Base-by-base conservation (phyloP, 495 filamentous ascomycete species). In the Daldinia grandis region DNA sequence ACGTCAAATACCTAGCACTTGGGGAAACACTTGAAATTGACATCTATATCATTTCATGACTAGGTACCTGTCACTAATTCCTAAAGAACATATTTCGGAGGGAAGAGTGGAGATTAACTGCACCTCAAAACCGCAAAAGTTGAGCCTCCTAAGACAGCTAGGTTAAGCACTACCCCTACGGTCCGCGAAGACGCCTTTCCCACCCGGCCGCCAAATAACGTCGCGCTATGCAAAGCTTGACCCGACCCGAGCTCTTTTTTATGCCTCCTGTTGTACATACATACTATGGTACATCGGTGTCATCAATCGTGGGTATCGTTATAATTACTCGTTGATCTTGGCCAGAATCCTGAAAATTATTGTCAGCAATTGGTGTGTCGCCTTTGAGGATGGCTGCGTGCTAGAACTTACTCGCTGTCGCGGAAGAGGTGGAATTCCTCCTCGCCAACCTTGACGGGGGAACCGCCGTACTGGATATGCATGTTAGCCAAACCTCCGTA, bases 361-460 rank as follows among this genome's bases (percentile, higher is more conserved):
- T 54, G 58, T 72, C 1, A 68, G 64, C 12, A 62, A 62, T 40
- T 15, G 10, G 17, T 4, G 15, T 7, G 25, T 28, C 28, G 28
- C 30, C 28, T 19, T 35, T 25, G 27, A 19, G 8, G 7, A 15
- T 58, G 24, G 0, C 0, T 25, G 3, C 19, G 19, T 19, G 27
- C 5, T 37, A 5, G 19, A 58, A 88, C 92, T 78, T 89, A 98
- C 95, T 99, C 95, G 82, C 93, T 90, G 81, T 99, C 95, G 73
- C 95, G 86, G 90, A 96, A 99, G 62, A 99, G 90, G 66, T 90
- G 89, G 83, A 88, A 98, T 85, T 98, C 95, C 69, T 98, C 93
- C 69, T 98, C 94, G 68, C 95, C 95, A 73, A 98, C 93, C 88
- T 98, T 98, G 80, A 99, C 87, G 59, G 96, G 91, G 78, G 91